phyloP scores from a whole-genome alignment of 805 yeast genomes.

The Suhomyces sp. region DNA sequence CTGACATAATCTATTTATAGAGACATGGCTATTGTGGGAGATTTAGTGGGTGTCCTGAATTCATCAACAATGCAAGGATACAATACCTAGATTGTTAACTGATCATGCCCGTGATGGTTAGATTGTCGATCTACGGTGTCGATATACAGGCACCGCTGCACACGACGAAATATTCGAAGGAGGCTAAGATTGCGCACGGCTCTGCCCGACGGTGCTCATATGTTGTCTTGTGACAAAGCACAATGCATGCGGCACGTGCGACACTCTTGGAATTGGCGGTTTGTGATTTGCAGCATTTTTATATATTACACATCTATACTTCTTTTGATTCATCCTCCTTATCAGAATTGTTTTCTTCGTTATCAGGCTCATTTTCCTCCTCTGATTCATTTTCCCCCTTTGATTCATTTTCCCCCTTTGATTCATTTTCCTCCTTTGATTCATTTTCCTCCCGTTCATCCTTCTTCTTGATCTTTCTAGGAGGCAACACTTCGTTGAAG shows the following conservation, averaged over 20 bases:
- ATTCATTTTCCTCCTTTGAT: conserved; percentile 4
- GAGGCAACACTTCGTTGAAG: conserved; percentile 83
- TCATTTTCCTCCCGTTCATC: conserved; percentile 7
- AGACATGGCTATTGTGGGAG: neutral
- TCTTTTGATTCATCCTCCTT: neutral
- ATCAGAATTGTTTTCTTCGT: neutral
- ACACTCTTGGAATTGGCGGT: neutral
- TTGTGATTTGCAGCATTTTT: neutral
- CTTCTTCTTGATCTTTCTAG: conserved; percentile 50
- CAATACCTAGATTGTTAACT: too few species aligned
- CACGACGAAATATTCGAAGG: neutral
- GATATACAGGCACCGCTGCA: neutral
- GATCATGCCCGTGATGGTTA: too few species aligned
- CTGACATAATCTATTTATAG: neutral
- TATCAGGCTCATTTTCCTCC: neutral
- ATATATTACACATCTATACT: neutral
- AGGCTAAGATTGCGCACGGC: neutral
- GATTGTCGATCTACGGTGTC: neutral
- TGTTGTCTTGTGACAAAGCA: neutral
- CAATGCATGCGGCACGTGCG: neutral
- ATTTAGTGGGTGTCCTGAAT: neutral
- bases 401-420: conserved; percentile 3
- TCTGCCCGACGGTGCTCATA: neutral
- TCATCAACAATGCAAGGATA: too few species aligned
- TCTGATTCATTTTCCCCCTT: neutral